Conservation (phyloP, 371 early-diverging fungal genomes). For the Lichtheimia ramosa region DNA sequence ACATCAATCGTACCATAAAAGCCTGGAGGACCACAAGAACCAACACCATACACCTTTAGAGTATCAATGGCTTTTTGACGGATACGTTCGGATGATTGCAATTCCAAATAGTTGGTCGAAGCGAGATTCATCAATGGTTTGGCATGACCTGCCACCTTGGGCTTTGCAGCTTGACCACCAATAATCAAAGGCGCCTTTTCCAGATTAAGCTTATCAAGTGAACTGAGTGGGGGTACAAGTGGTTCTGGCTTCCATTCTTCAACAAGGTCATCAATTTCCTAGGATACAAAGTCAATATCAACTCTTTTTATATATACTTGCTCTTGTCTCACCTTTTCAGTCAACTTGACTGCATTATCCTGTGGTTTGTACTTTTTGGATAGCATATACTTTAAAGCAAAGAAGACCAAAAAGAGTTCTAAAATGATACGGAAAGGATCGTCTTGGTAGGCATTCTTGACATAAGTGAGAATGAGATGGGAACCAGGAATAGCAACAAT, state of each 20-base stretch:
- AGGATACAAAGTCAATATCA: background rate
- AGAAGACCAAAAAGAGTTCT: slow-evolving; percentile 84
- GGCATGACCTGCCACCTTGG: slow-evolving; percentile 51
- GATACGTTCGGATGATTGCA: slow-evolving; percentile 72
- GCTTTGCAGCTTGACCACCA: slow-evolving; percentile 65
- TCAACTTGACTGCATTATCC: slow-evolving; percentile 77
- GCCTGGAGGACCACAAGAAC: slow-evolving; percentile 99
- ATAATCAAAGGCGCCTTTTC: slow-evolving; percentile 78
- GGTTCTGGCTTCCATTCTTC: slow-evolving; percentile 98
- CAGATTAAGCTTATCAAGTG: slow-evolving; percentile 73
- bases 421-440: slow-evolving; percentile 93
- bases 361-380: slow-evolving; percentile 85
- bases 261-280: slow-evolving; percentile 93
- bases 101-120: slow-evolving; percentile 86
- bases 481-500: slow-evolving; percentile 74
- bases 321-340: slow-evolving; percentile 69
- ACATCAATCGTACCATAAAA: slow-evolving; percentile 99
- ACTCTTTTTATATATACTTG: background rate
- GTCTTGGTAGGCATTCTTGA: slow-evolving; percentile 92
- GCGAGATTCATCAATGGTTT: slow-evolving; percentile 82
- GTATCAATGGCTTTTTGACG: slow-evolving; percentile 87
- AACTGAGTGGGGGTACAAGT: slow-evolving; percentile 78
- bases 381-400: slow-evolving; percentile 88
- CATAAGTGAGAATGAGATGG: slow-evolving; percentile 74
- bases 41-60: slow-evolving; percentile 97